These are phyloP conservation scores for Lanmaoa pseudosensibilis DNA, from an alignment of 768 basidiomycete species.

Conservation along the genomic window DNA sequence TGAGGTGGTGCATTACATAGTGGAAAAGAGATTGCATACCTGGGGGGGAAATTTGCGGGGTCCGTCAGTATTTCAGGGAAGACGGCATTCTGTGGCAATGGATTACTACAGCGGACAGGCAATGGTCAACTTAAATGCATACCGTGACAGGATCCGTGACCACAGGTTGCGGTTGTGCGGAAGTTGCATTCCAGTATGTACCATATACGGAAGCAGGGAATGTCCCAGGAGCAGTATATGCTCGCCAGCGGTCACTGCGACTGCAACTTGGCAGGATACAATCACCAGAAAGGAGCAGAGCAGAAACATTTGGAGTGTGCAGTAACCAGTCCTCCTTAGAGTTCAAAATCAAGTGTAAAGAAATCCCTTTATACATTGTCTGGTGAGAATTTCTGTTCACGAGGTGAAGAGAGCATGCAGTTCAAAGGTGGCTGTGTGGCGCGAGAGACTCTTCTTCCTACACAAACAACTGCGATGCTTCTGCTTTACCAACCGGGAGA, in stretches of 20 bases:
- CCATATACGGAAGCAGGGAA: constrained; percentile 70
- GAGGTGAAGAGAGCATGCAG: not conserved
- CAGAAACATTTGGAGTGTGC: not conserved
- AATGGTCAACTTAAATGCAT: constrained; percentile 10
- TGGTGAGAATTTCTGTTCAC: constrained; percentile 1
- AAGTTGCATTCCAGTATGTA: constrained; percentile 70
- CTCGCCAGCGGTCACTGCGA: constrained; percentile 12
- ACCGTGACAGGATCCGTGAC: constrained; percentile 68
- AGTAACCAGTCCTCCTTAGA: not conserved
- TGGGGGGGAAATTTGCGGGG: constrained; percentile 56
- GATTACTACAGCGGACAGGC: not conserved
- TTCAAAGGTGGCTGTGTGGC: not conserved
- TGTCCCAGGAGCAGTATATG: constrained; percentile 55
- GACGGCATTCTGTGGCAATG: constrained; percentile 42
- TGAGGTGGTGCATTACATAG: not conserved
- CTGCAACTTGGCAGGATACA: not conserved
- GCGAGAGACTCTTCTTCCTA: too few relatives aligned
- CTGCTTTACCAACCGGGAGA: too few relatives aligned
- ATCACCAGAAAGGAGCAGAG: not conserved
- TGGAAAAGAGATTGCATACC: constrained; percentile 17
- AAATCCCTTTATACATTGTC: not conserved
- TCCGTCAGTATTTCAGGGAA: constrained; percentile 61
- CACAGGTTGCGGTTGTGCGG: constrained; percentile 67
- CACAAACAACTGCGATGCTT: too few relatives aligned
- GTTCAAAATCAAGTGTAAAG: too few relatives aligned